Conservation (phyloP, 176 grass and related monocot genomes). For the Juncus inflexus region DNA sequence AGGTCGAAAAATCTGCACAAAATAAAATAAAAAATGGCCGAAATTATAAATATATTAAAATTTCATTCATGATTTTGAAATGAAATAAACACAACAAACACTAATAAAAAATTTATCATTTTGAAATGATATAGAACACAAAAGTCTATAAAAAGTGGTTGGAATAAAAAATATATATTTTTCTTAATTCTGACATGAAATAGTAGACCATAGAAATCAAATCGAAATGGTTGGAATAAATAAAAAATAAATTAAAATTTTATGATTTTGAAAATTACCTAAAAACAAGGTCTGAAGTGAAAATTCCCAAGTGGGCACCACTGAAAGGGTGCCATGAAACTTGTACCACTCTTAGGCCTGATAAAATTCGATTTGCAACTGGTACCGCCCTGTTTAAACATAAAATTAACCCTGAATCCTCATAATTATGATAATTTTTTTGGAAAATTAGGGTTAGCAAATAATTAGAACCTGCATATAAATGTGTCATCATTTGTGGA, state of each 20-base stretch:
- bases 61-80: too few species aligned
- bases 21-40: background rate
- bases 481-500: constrained; percentile 55
- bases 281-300: constrained; percentile 91
- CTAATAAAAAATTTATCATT: background rate
- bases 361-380: constrained; percentile 76
- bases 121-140: too few species aligned
- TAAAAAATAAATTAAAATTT: too few species aligned
- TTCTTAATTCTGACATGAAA: too few species aligned
- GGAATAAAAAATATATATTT: too few species aligned
- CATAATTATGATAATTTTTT: background rate
- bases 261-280: constrained; percentile 35
- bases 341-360: constrained; percentile 74
- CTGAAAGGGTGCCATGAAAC: constrained; percentile 87
- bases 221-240: too few species aligned
- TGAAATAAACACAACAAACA: too few species aligned
- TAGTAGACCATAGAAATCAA: too few species aligned
- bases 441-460: constrained; percentile 14
- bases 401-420: constrained; percentile 12
- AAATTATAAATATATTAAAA: too few species aligned
- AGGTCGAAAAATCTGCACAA: constrained; percentile 87
- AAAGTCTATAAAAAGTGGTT: too few species aligned
- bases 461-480: constrained; percentile 60
- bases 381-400: constrained; percentile 52
- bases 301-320: constrained; percentile 68